These are phyloP conservation scores for Quercus dentata DNA, from an alignment of 306 rosid species.

Conservation along the genomic window DNA sequence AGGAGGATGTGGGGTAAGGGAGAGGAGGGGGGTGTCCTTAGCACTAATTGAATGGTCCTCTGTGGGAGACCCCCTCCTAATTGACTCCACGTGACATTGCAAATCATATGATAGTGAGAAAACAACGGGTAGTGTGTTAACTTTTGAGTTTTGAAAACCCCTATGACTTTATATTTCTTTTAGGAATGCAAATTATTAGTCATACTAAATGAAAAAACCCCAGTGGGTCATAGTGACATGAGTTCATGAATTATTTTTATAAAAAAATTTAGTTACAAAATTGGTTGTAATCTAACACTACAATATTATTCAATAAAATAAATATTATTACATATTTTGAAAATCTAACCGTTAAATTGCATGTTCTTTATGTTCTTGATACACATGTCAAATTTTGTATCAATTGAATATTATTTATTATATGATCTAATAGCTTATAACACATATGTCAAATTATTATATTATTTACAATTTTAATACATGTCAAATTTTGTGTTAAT, in stretches of 20 bases:
- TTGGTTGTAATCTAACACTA: accelerated
- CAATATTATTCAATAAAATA: too few species aligned
- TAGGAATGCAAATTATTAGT: too few species aligned
- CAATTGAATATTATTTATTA: too few species aligned
- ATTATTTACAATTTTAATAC: too few species aligned
- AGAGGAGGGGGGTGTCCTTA: constrained; percentile 29
- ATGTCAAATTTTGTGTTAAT: too few species aligned
- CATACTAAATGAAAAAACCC: not conserved
- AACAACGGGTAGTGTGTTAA: constrained; percentile 9
- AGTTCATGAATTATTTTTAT: not conserved
- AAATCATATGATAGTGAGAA: constrained; percentile 27
- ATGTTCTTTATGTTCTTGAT: accelerated
- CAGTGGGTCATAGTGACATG: not conserved
- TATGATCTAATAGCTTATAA: too few species aligned
- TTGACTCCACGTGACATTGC: constrained; percentile 34
- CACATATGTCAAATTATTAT: too few species aligned
- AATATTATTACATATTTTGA: too few species aligned
- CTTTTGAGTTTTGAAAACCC: not conserved
- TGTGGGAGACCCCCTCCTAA: constrained; percentile 33
- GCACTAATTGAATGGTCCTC: constrained; percentile 48
- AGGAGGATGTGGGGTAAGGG: constrained; percentile 25
- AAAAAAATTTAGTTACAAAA: too few species aligned
- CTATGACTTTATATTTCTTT: not conserved
- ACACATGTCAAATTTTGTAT: too few species aligned
- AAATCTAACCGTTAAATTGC: too few species aligned